Evolutionary conservation across 176 grass and related monocot genomes (phyloP).

Genomic region (Rhynchospora tenuis): DNA sequence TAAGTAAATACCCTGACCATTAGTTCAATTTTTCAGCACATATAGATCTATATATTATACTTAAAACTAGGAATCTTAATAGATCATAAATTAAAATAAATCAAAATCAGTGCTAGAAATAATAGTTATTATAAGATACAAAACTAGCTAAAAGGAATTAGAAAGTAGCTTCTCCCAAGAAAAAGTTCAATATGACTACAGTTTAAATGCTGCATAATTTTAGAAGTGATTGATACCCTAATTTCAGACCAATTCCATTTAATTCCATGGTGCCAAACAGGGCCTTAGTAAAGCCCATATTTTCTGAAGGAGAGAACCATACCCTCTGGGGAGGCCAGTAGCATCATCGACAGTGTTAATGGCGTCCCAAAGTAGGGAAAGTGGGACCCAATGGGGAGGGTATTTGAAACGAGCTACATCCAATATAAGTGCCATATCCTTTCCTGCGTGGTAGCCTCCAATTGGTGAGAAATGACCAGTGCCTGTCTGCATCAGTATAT

Average conservation of each 20-base stretch:
- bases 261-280: not conserved
- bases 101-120: not conserved
- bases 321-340: conserved; percentile 72
- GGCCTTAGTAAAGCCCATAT: not conserved
- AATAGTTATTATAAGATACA: not conserved
- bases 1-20: not conserved
- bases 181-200: not conserved
- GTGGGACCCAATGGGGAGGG: conserved; percentile 85
- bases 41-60: not conserved
- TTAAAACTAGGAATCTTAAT: not conserved
- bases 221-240: not conserved
- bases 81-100: not conserved
- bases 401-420: conserved; percentile 96
- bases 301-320: not conserved
- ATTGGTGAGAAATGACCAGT: conserved; percentile 94
- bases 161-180: not conserved
- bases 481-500: conserved; percentile 48
- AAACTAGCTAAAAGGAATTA: not conserved
- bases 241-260: not conserved
- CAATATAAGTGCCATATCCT: conserved; percentile 83
- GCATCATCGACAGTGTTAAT: conserved; percentile 80
- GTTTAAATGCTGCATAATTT: not conserved
- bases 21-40: not conserved
- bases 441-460: conserved; percentile 66
- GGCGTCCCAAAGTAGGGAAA: conserved; percentile 88